These are phyloP conservation scores for Scytalidium sp. DNA, from an alignment of 2,329 filamentous ascomycete species.

Conservation along the genomic window DNA sequence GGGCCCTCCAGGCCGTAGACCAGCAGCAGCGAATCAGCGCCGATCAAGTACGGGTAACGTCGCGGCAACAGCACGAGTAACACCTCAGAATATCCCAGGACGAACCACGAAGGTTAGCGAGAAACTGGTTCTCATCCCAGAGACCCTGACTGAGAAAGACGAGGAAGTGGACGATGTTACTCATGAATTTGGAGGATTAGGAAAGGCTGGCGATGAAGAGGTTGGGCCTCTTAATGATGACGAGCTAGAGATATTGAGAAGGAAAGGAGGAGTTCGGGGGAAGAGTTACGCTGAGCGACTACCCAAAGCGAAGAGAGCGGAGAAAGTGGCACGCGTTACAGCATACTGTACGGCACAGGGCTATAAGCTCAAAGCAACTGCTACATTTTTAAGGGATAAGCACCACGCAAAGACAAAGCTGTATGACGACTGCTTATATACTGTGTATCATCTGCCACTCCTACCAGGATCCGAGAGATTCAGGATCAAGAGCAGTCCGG, in stretches of 20 bases:
- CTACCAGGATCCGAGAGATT: slow-evolving; percentile 85
- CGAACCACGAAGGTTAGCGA: slow-evolving; percentile 93
- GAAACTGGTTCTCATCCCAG: slow-evolving; percentile 92
- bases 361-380: slow-evolving; percentile 86
- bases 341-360: slow-evolving; percentile 95
- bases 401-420: slow-evolving; percentile 92
- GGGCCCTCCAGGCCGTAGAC: slow-evolving; percentile 52
- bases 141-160: slow-evolving; percentile 63
- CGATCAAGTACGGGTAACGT: slow-evolving; percentile 40
- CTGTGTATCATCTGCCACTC: slow-evolving; percentile 88
- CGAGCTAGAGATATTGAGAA: slow-evolving; percentile 61
- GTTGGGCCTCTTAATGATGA: slow-evolving; percentile 66
- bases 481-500: slow-evolving; percentile 82
- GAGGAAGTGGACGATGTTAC: slow-evolving; percentile 57
- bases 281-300: slow-evolving; percentile 95
- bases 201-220: slow-evolving; percentile 53
- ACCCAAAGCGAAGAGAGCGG: slow-evolving; percentile 81
- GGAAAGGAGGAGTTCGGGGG: slow-evolving; percentile 59
- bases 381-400: slow-evolving; percentile 80
- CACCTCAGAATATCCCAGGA: slow-evolving; percentile 63
- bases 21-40: slow-evolving; percentile 43
- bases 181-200: slow-evolving; percentile 41
- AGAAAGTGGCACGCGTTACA: slow-evolving; percentile 85
- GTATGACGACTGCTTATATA: slow-evolving; percentile 96
- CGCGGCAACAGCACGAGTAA: slow-evolving; percentile 35